These are phyloP conservation scores for Viola odorata DNA, from an alignment of 345 rosid species.

Conservation along the genomic window DNA sequence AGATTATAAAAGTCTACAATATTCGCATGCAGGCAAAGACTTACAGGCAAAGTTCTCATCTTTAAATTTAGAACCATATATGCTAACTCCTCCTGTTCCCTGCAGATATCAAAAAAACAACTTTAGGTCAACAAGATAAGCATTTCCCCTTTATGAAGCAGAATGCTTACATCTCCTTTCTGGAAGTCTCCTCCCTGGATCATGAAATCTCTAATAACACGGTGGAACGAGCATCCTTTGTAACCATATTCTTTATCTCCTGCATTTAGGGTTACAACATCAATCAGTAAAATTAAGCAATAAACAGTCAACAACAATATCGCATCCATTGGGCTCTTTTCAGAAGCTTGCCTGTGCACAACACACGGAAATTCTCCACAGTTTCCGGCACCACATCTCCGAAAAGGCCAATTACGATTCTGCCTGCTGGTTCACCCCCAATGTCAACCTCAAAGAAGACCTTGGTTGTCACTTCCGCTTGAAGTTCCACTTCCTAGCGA, in stretches of 20 bases:
- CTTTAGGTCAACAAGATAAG: background rate
- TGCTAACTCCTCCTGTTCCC: constrained; percentile 95
- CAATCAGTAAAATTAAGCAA: background rate
- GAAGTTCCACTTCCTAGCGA: constrained; percentile 56
- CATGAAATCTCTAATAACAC: constrained; percentile 89
- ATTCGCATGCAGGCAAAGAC: constrained; percentile 16
- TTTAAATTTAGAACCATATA: constrained; percentile 69
- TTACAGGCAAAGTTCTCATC: constrained; percentile 77
- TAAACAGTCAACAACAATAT: background rate
- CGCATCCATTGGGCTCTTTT: background rate
- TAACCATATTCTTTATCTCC: constrained; percentile 85
- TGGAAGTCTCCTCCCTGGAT: constrained; percentile 97
- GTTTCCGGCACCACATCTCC: constrained; percentile 84
- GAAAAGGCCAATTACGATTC: constrained; percentile 78
- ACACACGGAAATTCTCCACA: constrained; percentile 72
- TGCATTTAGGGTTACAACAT: constrained; percentile 23
- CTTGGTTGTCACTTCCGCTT: constrained; percentile 73
- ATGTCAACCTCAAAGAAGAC: constrained; percentile 84
- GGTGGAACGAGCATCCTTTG: constrained; percentile 86
- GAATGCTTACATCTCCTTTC: constrained; percentile 53
- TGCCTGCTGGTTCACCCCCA: constrained; percentile 71
- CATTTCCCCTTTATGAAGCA: background rate
- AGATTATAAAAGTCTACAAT: background rate
- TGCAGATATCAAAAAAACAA: constrained; percentile 19
- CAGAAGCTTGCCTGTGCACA: constrained; percentile 65